Evolutionary conservation across 345 rosid genomes (phyloP).

Genomic region (Erodium maritimum): DNA sequence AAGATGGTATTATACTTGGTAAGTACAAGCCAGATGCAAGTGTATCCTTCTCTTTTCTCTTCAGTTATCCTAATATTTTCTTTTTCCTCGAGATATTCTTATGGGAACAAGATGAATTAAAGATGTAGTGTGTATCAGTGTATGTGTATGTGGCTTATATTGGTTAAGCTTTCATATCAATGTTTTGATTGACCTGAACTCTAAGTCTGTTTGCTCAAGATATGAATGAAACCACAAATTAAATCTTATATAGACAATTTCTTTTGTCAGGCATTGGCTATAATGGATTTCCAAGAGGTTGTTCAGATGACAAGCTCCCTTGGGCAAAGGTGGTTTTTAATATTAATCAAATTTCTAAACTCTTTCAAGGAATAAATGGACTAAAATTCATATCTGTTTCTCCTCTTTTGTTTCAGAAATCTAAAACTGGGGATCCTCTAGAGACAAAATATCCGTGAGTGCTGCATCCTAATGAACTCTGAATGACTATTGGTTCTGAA

Average conservation of each 20-base stretch:
- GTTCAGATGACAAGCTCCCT: conserved; percentile 92
- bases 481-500: background rate
- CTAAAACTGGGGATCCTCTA: conserved; percentile 58
- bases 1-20: conserved; percentile 84
- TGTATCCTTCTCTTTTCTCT: background rate
- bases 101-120: background rate
- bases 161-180: too few species aligned
- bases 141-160: too few species aligned
- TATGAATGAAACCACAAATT: background rate
- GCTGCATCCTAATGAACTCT: background rate
- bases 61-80: background rate
- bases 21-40: conserved; percentile 11
- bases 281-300: conserved; percentile 97
- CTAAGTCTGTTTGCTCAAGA: too few species aligned
- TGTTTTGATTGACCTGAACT: too few species aligned
- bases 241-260: conserved; percentile 1
- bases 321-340: conserved; percentile 86
- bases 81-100: background rate
- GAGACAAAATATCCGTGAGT: conserved; percentile 92
- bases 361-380: conserved; percentile 1
- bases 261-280: conserved; percentile 71
- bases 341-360: background rate
- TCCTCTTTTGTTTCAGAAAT: conserved; percentile 43
- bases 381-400: too few species aligned
- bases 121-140: too few species aligned